Conservation (phyloP, 345 rosid species). For the Gynandropsis gynandra region DNA sequence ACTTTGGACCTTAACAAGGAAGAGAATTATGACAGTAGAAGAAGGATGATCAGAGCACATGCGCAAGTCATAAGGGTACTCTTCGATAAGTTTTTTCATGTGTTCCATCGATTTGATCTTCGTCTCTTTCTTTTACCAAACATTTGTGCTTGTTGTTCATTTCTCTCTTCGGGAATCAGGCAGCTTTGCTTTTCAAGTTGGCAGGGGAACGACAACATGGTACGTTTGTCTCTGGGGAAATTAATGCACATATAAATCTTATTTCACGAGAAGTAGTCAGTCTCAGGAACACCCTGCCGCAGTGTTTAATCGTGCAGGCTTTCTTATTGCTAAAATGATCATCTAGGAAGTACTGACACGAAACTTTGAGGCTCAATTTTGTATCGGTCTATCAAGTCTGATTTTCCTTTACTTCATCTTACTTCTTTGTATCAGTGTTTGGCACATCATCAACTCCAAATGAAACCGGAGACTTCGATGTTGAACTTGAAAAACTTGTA, state of each 20-base stretch:
- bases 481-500: constrained; percentile 70
- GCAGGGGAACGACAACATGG: constrained; percentile 73
- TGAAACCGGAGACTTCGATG: constrained; percentile 50
- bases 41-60: constrained; percentile 86
- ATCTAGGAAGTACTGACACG: no score
- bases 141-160: background rate
- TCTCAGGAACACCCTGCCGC: no score
- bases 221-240: constrained; percentile 20
- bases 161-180: constrained; percentile 42
- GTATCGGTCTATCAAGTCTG: background rate
- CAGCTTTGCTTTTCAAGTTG: constrained; percentile 82
- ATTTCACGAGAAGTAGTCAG: no score
- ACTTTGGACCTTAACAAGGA: constrained; percentile 87
- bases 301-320: no score
- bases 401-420: background rate
- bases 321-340: no score
- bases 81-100: constrained; percentile 5
- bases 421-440: constrained; percentile 22
- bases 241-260: no score
- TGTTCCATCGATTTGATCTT: background rate
- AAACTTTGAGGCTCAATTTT: background rate
- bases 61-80: constrained; percentile 90
- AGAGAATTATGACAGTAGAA: constrained; percentile 62
- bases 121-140: background rate
- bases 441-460: constrained; percentile 35